These are phyloP conservation scores for Rickenella mellea DNA, from an alignment of 768 basidiomycete species.

Conservation along the genomic window DNA sequence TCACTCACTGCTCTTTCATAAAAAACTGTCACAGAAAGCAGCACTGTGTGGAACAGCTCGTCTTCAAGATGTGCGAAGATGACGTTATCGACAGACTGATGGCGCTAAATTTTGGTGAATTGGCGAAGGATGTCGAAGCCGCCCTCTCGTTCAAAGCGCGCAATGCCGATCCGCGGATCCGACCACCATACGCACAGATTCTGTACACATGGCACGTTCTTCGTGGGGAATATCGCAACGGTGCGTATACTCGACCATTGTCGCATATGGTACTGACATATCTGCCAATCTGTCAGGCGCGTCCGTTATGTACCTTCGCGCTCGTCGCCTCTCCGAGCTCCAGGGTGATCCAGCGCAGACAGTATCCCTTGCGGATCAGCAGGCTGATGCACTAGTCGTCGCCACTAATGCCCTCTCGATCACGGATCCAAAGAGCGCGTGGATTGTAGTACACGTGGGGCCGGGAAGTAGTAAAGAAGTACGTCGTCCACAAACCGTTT, in stretches of 20 bases:
- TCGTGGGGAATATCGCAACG: constrained; percentile 84
- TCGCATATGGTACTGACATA: background rate
- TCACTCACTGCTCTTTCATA: background rate
- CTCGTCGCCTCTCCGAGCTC: constrained; percentile 57
- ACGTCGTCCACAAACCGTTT: constrained; percentile 8
- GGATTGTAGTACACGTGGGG: constrained; percentile 64
- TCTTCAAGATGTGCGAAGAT: constrained; percentile 89
- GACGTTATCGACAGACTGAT: constrained; percentile 72
- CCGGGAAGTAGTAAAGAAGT: constrained; percentile 37
- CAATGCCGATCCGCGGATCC: constrained; percentile 80
- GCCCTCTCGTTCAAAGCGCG: constrained; percentile 87
- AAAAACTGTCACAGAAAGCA: constrained; percentile 46
- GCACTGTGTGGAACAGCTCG: constrained; percentile 73
- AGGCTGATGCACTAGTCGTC: constrained; percentile 71
- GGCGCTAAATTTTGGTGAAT: constrained; percentile 74
- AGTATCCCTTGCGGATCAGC: constrained; percentile 52
- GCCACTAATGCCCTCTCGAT: constrained; percentile 85
- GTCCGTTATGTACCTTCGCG: constrained; percentile 87
- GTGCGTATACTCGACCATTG: constrained; percentile 39
- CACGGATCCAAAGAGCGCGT: constrained; percentile 71
- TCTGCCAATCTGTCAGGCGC: constrained; percentile 47
- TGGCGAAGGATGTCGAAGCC: constrained; percentile 81
- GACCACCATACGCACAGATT: constrained; percentile 82
- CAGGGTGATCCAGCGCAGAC: constrained; percentile 24
- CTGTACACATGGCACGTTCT: constrained; percentile 90